Percentiles rank a stretch among this genome's conserved stretches.
Evolutionary conservation across 371 early-diverging fungal species (phyloP).

Genomic region (Nematocida displodere): DNA sequence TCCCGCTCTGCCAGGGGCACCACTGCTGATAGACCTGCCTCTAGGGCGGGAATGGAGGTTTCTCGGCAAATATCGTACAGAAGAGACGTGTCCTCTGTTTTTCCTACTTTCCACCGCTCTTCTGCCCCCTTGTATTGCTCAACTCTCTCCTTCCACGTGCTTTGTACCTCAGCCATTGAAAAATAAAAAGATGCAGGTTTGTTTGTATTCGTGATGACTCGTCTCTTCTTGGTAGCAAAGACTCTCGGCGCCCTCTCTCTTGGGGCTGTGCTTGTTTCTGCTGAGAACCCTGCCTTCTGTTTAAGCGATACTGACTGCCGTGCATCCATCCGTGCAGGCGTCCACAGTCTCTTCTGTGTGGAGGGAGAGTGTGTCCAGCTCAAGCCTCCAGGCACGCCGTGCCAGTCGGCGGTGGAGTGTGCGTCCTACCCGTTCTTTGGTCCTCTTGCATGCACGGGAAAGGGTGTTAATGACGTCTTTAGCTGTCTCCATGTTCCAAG

Average conservation of each 20-base stretch:
- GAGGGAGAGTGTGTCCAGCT: slow-evolving; percentile 60
- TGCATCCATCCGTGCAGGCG: slow-evolving; percentile 53
- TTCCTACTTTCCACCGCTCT: slow-evolving; percentile 8
- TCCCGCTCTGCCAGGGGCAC: slow-evolving; percentile 25
- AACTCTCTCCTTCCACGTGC: slow-evolving; percentile 51
- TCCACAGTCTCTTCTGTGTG: slow-evolving; percentile 64
- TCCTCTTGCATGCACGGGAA: slow-evolving; percentile 64
- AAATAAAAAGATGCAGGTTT: slow-evolving; percentile 18
- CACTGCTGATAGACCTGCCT: slow-evolving; percentile 42
- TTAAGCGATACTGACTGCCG: slow-evolving; percentile 62
- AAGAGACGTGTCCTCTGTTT: not conserved
- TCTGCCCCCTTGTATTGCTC: slow-evolving; percentile 25
- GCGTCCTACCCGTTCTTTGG: slow-evolving; percentile 65
- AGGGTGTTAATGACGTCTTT: slow-evolving; percentile 57
- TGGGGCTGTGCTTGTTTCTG: not conserved
- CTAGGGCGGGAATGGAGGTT: slow-evolving; percentile 36
- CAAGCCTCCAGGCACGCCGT: slow-evolving; percentile 55
- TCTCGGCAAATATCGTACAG: slow-evolving; percentile 32
- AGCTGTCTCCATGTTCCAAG: slow-evolving; percentile 65
- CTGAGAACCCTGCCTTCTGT: slow-evolving; percentile 31
- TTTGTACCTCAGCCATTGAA: slow-evolving; percentile 35
- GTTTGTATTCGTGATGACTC: not conserved
- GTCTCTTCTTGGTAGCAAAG: not conserved
- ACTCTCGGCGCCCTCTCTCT: not conserved
- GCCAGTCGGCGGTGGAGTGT: slow-evolving; percentile 62